These are phyloP conservation scores for Suhomyces guaymorum DNA, from an alignment of 1,139 yeast species.

Conservation along the genomic window DNA sequence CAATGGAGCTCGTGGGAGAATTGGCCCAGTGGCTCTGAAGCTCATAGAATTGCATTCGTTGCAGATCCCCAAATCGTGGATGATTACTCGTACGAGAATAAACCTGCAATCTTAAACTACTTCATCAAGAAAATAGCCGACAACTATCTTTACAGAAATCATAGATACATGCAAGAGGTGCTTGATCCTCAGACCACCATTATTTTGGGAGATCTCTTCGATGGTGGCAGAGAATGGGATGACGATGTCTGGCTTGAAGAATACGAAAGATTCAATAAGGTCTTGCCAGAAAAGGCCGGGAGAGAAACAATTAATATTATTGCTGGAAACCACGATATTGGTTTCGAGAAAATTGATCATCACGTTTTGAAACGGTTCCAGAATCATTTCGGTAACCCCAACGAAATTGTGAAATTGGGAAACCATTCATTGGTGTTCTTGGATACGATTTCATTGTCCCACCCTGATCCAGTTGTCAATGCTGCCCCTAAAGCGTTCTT, in stretches of 20 bases:
- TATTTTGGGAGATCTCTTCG: constrained; percentile 89
- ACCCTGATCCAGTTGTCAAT: constrained; percentile 29
- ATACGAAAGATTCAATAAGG: constrained; percentile 60
- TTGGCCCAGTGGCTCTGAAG: constrained; percentile 41
- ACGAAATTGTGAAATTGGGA: constrained; percentile 57
- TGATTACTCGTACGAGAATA: constrained; percentile 64
- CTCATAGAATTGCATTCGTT: constrained; percentile 67
- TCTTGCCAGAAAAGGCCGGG: constrained; percentile 56
- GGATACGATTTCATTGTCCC: constrained; percentile 79
- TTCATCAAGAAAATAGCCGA: constrained; percentile 59
- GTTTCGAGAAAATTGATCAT: constrained; percentile 70
- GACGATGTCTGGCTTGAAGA: constrained; percentile 68
- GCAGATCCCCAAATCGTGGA: constrained; percentile 97
- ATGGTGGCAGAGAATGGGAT: constrained; percentile 92
- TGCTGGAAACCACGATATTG: constrained; percentile 97
- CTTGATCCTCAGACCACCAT: constrained; percentile 76
- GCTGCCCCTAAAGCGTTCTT: constrained; percentile 30
- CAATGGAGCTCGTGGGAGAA: constrained; percentile 66
- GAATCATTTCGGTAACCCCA: constrained; percentile 70
- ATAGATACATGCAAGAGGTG: constrained; percentile 56
- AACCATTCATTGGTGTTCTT: constrained; percentile 76
- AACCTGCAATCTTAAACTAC: constrained; percentile 48
- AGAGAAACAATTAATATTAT: constrained; percentile 56
- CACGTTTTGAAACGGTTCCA: constrained; percentile 61
- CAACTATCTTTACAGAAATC: constrained; percentile 76